Base-by-base conservation (phyloP, 2,329 filamentous ascomycete species). In the Oidium heveae region DNA sequence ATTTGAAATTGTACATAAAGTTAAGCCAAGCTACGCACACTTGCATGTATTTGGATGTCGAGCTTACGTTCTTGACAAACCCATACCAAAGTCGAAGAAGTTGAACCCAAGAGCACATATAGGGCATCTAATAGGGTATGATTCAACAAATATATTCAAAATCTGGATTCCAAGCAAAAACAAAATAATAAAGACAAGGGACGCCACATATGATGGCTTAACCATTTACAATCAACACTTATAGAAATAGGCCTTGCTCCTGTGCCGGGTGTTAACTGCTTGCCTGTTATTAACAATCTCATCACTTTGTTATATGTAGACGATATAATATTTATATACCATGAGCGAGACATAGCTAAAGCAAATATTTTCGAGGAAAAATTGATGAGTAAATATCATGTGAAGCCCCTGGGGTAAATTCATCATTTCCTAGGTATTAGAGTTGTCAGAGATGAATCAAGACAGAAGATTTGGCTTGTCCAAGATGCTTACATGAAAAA, bases 251-350 rank as follows among this genome's bases (percentile, higher is more conserved):
- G 44, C 1, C 24, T 49, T 28, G 6, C 9, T 10, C 51, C 51
- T 16, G n/a, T 54, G 24, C 39, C 43, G 10, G 53, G 53, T 22
- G 53, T 54, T 16, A 54, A 54, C 24, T 54, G 53, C n/a, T 22
- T 54, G 6, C 47, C 36, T 16, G 15, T 10, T 13, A 47, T 32
- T 24, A 28, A 33, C 15, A 13, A 24, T 34, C 16, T 54, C 18
- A 54, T 16, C 4, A 24, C 36, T 12, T 9, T 54, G 8, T 46
- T 54, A 1, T 54, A 54, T 36, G 53, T 54, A 37, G 53, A 54
- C 32, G 39, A 54, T 47, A 54, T 54, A 6, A 54, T 49, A 7
- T 12, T 36, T 9, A 22, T 36, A 18, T 37, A 41, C 20, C 39
- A 46, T n/a, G 41, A 54, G 24, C 24, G 32, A 47, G 32, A 54